Conservation (phyloP, 2,329 filamentous ascomycete genomes). For the Acrodontium crateriforme region DNA sequence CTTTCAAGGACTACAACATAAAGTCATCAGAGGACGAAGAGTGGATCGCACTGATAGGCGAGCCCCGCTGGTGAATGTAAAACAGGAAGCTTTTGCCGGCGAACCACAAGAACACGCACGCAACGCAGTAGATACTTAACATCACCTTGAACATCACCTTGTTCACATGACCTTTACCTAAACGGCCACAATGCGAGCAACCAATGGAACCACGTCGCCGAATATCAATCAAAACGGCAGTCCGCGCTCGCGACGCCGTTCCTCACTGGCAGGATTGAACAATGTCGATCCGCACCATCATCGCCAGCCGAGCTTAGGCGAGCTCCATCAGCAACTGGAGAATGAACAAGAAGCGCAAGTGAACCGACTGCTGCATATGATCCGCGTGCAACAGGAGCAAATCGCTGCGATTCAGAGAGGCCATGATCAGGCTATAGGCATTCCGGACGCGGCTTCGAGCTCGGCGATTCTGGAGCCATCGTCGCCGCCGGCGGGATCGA, state of each 20-base stretch:
- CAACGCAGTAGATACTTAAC: too few species aligned
- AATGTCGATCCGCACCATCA: constrained; percentile 45
- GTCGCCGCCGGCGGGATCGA: constrained; percentile 9
- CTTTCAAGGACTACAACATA: too few species aligned
- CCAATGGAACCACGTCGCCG: too few species aligned
- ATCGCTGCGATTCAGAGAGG: constrained; percentile 38
- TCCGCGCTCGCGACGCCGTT: constrained; percentile 10
- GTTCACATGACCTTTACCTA: too few species aligned
- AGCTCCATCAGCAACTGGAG: constrained; percentile 66
- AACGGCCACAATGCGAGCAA: constrained; percentile 15
- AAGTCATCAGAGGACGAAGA: too few species aligned
- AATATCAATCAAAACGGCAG: constrained; percentile 20
- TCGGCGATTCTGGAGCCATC: constrained; percentile 12
- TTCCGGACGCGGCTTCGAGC: constrained; percentile 19
- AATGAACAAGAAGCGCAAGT: constrained; percentile 69
- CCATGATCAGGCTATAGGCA: neutral
- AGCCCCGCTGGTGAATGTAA: too few species aligned
- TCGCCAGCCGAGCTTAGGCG: constrained; percentile 56
- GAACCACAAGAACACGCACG: too few species aligned
- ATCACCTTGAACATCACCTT: too few species aligned
- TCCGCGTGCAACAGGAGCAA: constrained; percentile 60
- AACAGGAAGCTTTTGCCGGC: neutral
- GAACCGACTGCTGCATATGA: constrained; percentile 64
- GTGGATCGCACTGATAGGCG: too few species aligned
- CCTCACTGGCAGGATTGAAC: constrained; percentile 31